Conservation (phyloP, 768 basidiomycete species). For the Holtermanniella nyarrowii region DNA sequence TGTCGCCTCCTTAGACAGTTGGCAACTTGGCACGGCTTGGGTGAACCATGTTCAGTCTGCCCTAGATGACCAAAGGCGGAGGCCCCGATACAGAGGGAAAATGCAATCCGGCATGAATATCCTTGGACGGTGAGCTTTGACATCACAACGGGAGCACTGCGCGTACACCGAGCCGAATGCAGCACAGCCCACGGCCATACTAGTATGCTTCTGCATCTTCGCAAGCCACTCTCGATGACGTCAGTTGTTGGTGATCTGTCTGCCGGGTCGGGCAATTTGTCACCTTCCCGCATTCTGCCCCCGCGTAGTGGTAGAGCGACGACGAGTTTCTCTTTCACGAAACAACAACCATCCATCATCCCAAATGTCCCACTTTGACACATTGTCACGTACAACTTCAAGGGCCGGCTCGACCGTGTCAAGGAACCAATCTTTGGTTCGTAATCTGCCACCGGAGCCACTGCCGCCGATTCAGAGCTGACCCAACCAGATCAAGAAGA, state of each 20-base stretch:
- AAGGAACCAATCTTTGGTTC: slow-evolving; percentile 61
- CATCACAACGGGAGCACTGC: too few species aligned
- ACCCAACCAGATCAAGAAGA: slow-evolving; percentile 64
- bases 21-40: too few species aligned
- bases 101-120: too few species aligned
- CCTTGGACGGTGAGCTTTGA: too few species aligned
- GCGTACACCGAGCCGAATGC: too few species aligned
- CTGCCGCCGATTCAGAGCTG: neutral
- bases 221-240: neutral
- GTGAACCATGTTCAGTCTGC: too few species aligned
- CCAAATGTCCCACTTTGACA: slow-evolving; percentile 39
- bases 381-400: slow-evolving; percentile 59
- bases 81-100: too few species aligned
- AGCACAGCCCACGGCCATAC: too few species aligned
- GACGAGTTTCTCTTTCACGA: neutral
- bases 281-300: neutral
- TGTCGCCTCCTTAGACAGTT: too few species aligned
- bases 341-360: neutral
- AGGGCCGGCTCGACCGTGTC: slow-evolving; percentile 61
- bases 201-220: neutral
- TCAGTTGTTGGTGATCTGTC: neutral
- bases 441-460: slow-evolving; percentile 9
- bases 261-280: neutral
- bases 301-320: too few species aligned
- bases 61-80: too few species aligned